phyloP scores from a whole-genome alignment of 768 basidiomycete genomes.

The Mycena filopes region DNA sequence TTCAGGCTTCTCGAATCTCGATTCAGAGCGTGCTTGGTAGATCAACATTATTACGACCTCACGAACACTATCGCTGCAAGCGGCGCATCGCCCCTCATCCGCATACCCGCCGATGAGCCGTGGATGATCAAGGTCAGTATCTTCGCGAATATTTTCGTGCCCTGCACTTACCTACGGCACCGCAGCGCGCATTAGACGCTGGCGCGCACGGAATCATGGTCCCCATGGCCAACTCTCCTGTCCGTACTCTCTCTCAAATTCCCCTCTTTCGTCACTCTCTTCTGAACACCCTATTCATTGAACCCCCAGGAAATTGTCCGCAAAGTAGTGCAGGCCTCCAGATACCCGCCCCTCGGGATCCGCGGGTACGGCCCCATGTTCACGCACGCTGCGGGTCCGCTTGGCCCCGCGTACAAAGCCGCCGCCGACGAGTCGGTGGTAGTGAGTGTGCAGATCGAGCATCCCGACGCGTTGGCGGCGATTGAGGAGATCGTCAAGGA shows the following conservation, averaged over 20 bases:
- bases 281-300: too few species aligned
- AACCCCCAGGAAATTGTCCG: slow-evolving; percentile 40
- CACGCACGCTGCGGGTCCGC: slow-evolving; percentile 38
- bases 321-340: slow-evolving; percentile 35
- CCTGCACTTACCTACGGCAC: background rate
- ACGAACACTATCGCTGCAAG: slow-evolving; percentile 48
- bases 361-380: slow-evolving; percentile 41
- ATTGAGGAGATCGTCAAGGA: slow-evolving; percentile 38
- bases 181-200: slow-evolving; percentile 56
- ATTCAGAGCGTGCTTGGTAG: slow-evolving; percentile 4
- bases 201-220: slow-evolving; percentile 55
- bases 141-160: background rate
- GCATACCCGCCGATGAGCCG: slow-evolving; percentile 59
- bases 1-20: too few species aligned
- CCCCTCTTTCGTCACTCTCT: too few species aligned
- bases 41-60: slow-evolving; percentile 38
- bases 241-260: too few species aligned
- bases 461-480: slow-evolving; percentile 37
- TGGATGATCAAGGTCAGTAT: slow-evolving; percentile 58
- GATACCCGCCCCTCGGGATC: slow-evolving; percentile 38
- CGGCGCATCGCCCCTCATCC: slow-evolving; percentile 55
- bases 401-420: slow-evolving; percentile 32
- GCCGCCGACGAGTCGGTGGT: slow-evolving; percentile 33
- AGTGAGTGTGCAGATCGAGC: slow-evolving; percentile 38
- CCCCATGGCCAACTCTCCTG: slow-evolving; percentile 38